Evolutionary conservation across 192 early-diverging fungal species (phyloP).

Genomic region (Neocallimastix lanati): DNA sequence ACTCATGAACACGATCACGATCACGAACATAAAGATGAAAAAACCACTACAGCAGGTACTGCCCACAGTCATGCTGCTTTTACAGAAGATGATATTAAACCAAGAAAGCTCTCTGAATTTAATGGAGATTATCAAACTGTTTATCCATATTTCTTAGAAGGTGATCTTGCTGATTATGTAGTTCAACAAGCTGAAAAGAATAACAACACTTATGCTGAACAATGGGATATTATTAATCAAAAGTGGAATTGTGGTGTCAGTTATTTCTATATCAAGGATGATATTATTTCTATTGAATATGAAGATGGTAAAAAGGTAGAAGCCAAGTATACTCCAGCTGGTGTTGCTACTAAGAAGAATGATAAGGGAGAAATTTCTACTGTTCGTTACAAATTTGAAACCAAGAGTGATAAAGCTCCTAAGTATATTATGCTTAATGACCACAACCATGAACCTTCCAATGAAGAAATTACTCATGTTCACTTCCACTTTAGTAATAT

Average conservation of each 20-base stretch:
- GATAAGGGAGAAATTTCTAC: not conserved
- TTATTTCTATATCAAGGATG: not conserved
- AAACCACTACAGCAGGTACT: too few relatives aligned
- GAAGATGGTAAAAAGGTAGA: not conserved
- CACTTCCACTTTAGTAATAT: not conserved
- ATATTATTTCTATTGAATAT: not conserved
- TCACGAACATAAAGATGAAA: not conserved
- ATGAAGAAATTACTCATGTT: not conserved
- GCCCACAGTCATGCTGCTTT: not conserved
- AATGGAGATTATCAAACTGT: not conserved
- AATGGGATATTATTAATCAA: not conserved
- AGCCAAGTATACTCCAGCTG: not conserved
- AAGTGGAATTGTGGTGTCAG: not conserved
- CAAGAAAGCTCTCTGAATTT: not conserved
- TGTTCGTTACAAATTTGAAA: not conserved
- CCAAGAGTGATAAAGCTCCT: not conserved
- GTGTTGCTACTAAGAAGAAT: not conserved
- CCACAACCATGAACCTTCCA: not conserved
- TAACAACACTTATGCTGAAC: not conserved
- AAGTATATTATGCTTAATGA: not conserved
- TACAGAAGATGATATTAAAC: not conserved
- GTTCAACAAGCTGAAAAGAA: not conserved
- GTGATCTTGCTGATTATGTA: not conserved
- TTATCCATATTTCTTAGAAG: not conserved
- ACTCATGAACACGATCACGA: not conserved